A percentile compares a stretch with the other conserved stretches of the same genome.
phyloP scores from a whole-genome alignment of 208 protist species.

The Trypanosoma melophagium region DNA sequence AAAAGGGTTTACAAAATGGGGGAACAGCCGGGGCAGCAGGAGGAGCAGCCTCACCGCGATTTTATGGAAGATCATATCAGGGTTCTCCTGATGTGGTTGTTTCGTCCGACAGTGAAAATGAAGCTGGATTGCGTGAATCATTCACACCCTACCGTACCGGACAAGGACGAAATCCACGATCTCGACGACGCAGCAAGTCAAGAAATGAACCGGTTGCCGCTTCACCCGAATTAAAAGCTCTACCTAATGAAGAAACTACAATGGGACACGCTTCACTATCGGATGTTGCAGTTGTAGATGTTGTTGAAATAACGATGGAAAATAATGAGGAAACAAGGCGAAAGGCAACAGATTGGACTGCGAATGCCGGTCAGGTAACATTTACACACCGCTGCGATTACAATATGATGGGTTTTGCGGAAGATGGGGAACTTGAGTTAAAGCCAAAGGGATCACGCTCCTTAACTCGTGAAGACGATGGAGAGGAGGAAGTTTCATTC shows the following conservation, averaged over 20 bases:
- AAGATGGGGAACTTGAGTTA: neutral
- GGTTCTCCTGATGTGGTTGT: conserved; percentile 15
- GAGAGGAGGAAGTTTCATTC: neutral
- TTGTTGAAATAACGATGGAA: conserved; percentile 1
- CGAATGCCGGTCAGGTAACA: neutral
- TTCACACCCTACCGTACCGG: neutral
- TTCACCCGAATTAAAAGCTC: too few species aligned
- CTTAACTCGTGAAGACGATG: neutral
- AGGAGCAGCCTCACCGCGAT: neutral
- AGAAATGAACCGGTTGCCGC: too few species aligned
- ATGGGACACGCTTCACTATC: conserved; percentile 1
- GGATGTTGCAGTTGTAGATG: conserved; percentile 10
- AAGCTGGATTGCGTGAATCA: neutral
- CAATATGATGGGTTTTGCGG: neutral
- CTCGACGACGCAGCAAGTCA: too few species aligned
- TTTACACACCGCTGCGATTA: neutral
- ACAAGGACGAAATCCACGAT: too few species aligned
- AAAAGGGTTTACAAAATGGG: neutral
- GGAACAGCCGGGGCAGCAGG: too few species aligned
- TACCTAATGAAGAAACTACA: too few species aligned
- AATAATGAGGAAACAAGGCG: neutral
- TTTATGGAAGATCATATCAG: neutral
- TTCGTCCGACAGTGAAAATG: conserved; percentile 14
- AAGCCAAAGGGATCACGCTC: neutral
- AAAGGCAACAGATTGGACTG: neutral